Conservation (phyloP, 129 eudicot genomes). For the Pulicaria dysenterica region DNA sequence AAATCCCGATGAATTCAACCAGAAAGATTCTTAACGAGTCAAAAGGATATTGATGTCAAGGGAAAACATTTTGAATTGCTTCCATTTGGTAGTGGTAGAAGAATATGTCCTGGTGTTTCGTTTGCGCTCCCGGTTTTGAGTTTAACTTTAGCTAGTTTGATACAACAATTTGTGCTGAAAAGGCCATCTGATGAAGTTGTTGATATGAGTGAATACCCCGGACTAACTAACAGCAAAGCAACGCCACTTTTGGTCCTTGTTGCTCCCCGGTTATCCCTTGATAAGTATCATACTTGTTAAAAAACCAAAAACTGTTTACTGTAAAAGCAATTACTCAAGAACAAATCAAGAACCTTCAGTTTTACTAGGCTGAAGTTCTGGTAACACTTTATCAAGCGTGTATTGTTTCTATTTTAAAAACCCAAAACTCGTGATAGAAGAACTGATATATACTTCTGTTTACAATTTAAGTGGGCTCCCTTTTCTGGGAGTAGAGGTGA, state of each 20-base stretch:
- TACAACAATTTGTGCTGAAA: slow-evolving; percentile 27
- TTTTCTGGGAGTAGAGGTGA: too few relatives aligned
- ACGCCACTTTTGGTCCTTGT: slow-evolving; percentile 33
- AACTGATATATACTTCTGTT: too few relatives aligned
- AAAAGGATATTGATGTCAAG: slow-evolving; percentile 23
- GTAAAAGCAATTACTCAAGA: too few relatives aligned
- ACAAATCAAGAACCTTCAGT: too few relatives aligned
- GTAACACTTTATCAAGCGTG: too few relatives aligned
- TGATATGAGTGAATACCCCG: slow-evolving; percentile 36
- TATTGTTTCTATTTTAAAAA: too few relatives aligned
- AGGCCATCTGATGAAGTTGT: neutral
- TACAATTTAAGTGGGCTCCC: too few relatives aligned
- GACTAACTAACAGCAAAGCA: slow-evolving; percentile 32
- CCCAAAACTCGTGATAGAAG: too few relatives aligned
- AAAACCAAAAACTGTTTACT: too few relatives aligned
- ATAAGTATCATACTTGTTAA: slow-evolving; percentile 11
- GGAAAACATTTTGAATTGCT: slow-evolving; percentile 33
- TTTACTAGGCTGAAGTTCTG: too few relatives aligned
- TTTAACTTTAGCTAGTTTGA: slow-evolving; percentile 25
- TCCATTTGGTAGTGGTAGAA: slow-evolving; percentile 41
- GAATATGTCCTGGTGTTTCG: slow-evolving; percentile 38
- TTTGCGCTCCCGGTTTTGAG: slow-evolving; percentile 29
- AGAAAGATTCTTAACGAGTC: slow-evolving; percentile 38
- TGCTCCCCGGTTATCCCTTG: slow-evolving; percentile 27
- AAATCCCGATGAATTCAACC: slow-evolving; percentile 35